Conservation (phyloP, 176 grass and related monocot species). For the Cenchrus fungigraminus region DNA sequence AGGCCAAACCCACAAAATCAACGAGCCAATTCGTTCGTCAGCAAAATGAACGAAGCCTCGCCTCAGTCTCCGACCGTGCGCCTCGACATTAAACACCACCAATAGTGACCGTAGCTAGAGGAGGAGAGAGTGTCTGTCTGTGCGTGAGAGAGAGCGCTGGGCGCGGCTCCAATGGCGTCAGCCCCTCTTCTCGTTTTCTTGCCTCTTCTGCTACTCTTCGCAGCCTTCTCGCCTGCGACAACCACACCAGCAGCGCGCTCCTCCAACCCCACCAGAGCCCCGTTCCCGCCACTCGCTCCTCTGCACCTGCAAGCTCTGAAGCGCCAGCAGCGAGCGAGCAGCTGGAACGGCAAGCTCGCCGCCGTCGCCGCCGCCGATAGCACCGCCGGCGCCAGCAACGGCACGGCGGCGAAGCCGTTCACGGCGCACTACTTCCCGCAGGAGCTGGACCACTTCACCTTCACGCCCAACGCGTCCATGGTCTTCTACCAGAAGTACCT, state of each 20-base stretch:
- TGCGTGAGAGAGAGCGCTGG: too few species aligned
- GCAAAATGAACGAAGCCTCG: too few species aligned
- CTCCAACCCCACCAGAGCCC: neutral
- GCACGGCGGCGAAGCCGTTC: conserved; percentile 48
- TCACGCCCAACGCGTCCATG: conserved; percentile 67
- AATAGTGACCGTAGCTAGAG: too few species aligned
- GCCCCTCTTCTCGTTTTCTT: neutral
- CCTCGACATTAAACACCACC: too few species aligned
- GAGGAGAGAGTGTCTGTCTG: too few species aligned
- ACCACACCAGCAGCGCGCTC: neutral
- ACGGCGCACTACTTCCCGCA: conserved; percentile 84
- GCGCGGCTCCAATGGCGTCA: conserved; percentile 4
- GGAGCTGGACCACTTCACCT: conserved; percentile 98
- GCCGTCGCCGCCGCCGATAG: neutral
- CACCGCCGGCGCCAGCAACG: neutral
- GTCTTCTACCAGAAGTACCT: conserved; percentile 90
- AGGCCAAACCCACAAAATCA: too few species aligned
- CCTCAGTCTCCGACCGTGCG: too few species aligned
- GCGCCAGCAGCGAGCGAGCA: neutral
- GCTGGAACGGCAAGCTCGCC: neutral
- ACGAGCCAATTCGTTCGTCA: too few species aligned
- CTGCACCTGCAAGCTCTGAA: conserved; percentile 28
- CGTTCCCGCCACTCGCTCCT: neutral
- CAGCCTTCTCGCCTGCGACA: neutral
- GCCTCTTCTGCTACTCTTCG: conserved; percentile 4